phyloP scores from a whole-genome alignment of 495 filamentous ascomycete species.

The Annulohypoxylon maeteangense region DNA sequence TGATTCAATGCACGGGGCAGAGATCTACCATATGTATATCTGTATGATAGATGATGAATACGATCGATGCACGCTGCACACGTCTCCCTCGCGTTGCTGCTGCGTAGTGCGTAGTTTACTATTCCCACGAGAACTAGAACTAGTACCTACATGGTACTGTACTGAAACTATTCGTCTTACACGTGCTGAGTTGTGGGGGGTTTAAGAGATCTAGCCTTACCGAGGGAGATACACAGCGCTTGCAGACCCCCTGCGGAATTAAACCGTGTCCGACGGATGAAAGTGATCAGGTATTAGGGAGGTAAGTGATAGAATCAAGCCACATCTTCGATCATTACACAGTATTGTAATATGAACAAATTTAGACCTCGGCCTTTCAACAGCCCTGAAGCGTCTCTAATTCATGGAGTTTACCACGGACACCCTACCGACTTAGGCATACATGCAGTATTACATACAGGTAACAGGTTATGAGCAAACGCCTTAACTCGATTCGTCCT shows the following conservation, averaged over 20 bases:
- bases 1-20: constrained; percentile 12
- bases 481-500: constrained; percentile 23
- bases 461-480: too few relatives aligned
- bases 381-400: constrained; percentile 30
- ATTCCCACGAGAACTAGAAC: constrained; percentile 19
- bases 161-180: constrained; percentile 23
- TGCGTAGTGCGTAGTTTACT: constrained; percentile 19
- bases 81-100: constrained; percentile 15
- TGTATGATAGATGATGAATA: neutral
- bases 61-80: constrained; percentile 7
- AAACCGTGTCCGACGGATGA: constrained; percentile 10
- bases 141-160: neutral
- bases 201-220: constrained; percentile 36
- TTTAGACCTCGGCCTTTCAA: constrained; percentile 14
- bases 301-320: constrained; percentile 11
- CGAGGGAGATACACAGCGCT: constrained; percentile 21
- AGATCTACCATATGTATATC: constrained; percentile 12
- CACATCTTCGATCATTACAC: constrained; percentile 9
- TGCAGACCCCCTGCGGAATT: constrained; percentile 16
- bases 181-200: constrained; percentile 31
- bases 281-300: constrained; percentile 3
- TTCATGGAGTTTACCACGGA: constrained; percentile 17
- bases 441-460: constrained; percentile 9
- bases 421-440: constrained; percentile 12
- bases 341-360: neutral